Evolutionary conservation across 2,329 filamentous ascomycete species (phyloP), one percentile per base, ranked within the genome.

Genomic region (Didymella segeticola): DNA sequence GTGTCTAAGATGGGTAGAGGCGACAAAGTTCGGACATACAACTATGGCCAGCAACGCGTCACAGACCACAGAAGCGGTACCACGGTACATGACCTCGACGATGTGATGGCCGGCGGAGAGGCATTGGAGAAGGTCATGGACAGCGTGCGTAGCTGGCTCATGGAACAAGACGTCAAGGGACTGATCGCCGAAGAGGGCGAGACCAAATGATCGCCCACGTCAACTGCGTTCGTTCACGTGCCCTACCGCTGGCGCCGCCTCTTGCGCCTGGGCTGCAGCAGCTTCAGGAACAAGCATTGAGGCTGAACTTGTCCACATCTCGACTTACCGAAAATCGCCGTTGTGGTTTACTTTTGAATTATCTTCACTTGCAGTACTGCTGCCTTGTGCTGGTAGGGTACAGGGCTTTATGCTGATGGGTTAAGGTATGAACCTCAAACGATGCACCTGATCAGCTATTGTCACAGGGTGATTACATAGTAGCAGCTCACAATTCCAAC

Each of bases 1-100:
- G 87, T 92, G 51, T 89, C 82, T 7, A 83, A 89, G 67, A 93
- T 95, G 78, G 95, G 93, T 5, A 84, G 95, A 34, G 91, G 91
- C 39, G 92, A 98, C 78, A 99, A 99, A 79, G 89, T 99, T 53
- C 82, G 93, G 56, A 97, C 93, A 0, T 97, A 97, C 75, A 96
- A 97, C 73, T 89, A 80, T 74, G 80, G 80, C 4, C 86, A 90
- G 74, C 87, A 92, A 74, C 82, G 93, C 36, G 93, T 95, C 62
- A 96, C 93, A 1, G 93, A 97, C 69, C 93, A 97, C 75, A 82
- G 93, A 33, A 91, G 89, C 65, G 91, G 89, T 0, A 73, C 89
- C 31, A 93, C 93, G 50, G 82, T 92, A 12, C 87, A 93, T 70
- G 90, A 93, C 70, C 77, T 97, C 57, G 87, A 90, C 43, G 85